Evolutionary conservation across 306 rosid genomes (phyloP), one percentile per base, ranked within the genome.

Genomic region (Dalbergia oliveri): DNA sequence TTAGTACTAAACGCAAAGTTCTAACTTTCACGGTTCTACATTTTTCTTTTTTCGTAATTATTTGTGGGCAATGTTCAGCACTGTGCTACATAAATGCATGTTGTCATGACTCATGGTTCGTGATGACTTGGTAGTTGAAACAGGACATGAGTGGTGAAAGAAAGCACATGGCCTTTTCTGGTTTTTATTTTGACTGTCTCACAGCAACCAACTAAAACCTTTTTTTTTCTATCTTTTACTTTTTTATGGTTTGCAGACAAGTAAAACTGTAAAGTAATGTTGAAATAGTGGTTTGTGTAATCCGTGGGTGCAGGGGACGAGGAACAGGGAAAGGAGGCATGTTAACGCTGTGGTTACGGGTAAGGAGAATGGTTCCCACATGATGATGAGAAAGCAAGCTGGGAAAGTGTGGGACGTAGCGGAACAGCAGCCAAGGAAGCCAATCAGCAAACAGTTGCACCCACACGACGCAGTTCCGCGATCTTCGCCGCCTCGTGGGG

Each of bases 331-430:
- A 50, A 89, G 72, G 82, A 87, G 88, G 61, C 80, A 71, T 16
- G 41, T 54, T 19, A 34, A 49, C 54, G 54, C 37, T 6, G 83
- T 64, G 79, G 84, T 62, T 9, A 89, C 80, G 85, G 89, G 75
- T 34, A 87, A 81, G 9, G 66, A 39, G 0, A 78, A 31, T 41
- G 85, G 77, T 3, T 56, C 56, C 1, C 62, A 33, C 0, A n/a
- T 5, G 50, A 78, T 50, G 56, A 26, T 12, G 78, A 87, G 73
- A 76, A 87, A 81, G 58, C 88, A 35, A 37, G 66, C 13, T 26
- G 88, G 88, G 12, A 88, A 81, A 56, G 94, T 85, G 74, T 90
- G 87, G 76, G 89, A 92, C 87, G 91, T 87, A 69, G 83, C 86
- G 77, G 89, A 87, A 71, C 88, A 81, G 70, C 60, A 86, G 77